These are phyloP conservation scores for Ceriops zippeliana DNA, from an alignment of 345 rosid species.

Conservation along the genomic window DNA sequence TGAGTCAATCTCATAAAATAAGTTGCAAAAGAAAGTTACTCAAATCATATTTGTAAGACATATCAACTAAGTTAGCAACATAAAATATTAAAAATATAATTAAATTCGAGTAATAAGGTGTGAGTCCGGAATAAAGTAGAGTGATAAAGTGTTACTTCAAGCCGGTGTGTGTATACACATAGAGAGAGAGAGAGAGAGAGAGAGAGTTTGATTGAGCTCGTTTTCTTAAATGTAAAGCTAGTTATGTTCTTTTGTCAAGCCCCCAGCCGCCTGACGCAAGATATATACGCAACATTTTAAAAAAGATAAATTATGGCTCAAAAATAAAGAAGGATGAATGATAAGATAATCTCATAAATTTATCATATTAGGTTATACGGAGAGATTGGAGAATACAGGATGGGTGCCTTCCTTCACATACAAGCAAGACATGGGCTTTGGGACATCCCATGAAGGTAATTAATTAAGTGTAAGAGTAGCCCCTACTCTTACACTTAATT, in stretches of 20 bases:
- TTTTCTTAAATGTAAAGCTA: slow-evolving; percentile 21
- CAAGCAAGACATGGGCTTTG: slow-evolving; percentile 7
- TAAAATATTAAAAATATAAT: too few relatives aligned
- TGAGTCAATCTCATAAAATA: too few relatives aligned
- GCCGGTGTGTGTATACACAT: too few relatives aligned
- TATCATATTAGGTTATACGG: too few relatives aligned
- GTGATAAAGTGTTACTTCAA: too few relatives aligned
- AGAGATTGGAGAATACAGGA: not conserved
- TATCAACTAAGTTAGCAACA: too few relatives aligned
- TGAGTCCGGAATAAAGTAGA: too few relatives aligned
- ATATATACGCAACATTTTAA: not conserved
- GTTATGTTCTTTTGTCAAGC: slow-evolving; percentile 20
- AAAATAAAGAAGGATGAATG: not conserved
- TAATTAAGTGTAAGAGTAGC: not conserved
- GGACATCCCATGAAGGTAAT: not conserved
- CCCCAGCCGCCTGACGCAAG: slow-evolving; percentile 15
- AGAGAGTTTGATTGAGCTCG: not conserved
- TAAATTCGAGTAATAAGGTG: too few relatives aligned
- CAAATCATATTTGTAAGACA: too few relatives aligned
- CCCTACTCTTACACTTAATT: too few relatives aligned
- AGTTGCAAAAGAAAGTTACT: too few relatives aligned
- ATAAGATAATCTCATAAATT: not conserved
- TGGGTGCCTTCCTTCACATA: slow-evolving; percentile 7
- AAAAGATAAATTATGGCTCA: not conserved
- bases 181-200: too few relatives aligned